Conservation (phyloP, 805 yeast species). For the Wickerhamomyces chambardii region DNA sequence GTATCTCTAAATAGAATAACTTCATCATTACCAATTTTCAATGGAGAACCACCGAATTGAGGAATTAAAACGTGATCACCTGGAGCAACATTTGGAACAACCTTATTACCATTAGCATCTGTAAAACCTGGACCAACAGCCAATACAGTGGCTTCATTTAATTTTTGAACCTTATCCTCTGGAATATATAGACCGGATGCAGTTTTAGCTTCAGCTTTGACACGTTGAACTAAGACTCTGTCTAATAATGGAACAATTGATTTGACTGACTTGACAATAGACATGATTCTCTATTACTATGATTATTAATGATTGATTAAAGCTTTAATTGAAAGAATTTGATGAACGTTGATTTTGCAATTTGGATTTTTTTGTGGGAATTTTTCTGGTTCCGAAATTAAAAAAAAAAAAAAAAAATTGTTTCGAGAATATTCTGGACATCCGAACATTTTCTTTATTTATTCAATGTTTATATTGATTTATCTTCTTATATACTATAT, state of each 20-base stretch:
- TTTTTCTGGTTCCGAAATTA: too few relatives aligned
- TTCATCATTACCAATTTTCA: constrained; percentile 81
- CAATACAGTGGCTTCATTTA: constrained; percentile 84
- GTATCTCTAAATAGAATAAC: constrained; percentile 82
- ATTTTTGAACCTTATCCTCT: constrained; percentile 91
- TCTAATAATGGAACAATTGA: constrained; percentile 88
- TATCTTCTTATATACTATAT: too few relatives aligned
- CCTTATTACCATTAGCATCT: constrained; percentile 64
- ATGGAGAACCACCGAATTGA: constrained; percentile 83
- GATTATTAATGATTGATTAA: too few relatives aligned
- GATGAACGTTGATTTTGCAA: too few relatives aligned
- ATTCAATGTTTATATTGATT: too few relatives aligned
- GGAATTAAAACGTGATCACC: constrained; percentile 97
- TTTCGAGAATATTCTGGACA: too few relatives aligned
- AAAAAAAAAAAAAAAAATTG: too few relatives aligned
- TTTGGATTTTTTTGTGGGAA: too few relatives aligned
- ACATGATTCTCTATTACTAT: too few relatives aligned
- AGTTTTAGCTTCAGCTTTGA: constrained; percentile 85
- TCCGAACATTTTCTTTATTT: too few relatives aligned
- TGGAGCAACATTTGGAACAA: constrained; percentile 67
- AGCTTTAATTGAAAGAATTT: too few relatives aligned
- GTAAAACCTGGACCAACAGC: constrained; percentile 94
- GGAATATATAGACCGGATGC: constrained; percentile 92
- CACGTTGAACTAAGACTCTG: constrained; percentile 92
- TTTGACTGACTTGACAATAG: constrained; percentile 74